Evolutionary conservation across 2,329 filamentous ascomycete genomes (phyloP).

Genomic region (Torrubiellomyces zombiae): DNA sequence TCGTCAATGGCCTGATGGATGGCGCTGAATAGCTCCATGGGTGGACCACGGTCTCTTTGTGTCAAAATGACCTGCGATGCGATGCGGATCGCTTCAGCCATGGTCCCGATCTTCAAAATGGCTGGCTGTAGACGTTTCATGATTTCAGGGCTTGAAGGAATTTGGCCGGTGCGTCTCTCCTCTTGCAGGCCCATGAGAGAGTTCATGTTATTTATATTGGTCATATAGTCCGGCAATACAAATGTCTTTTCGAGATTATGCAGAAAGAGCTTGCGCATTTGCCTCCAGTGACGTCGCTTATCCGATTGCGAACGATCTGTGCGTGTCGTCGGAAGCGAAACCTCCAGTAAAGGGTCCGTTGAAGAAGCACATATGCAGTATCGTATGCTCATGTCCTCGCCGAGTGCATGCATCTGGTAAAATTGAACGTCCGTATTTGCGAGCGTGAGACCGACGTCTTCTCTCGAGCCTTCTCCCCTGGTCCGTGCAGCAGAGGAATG

Average conservation of each 20-base stretch:
- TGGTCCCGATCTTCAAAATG: no score
- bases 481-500: no score
- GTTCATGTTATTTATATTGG: constrained; percentile 12
- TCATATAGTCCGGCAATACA: constrained; percentile 20
- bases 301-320: constrained; percentile 11
- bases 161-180: background rate
- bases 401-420: constrained; percentile 28
- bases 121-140: no score
- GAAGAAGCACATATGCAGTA: constrained; percentile 19
- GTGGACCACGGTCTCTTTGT: constrained; percentile 10
- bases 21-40: constrained; percentile 10
- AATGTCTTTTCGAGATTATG: constrained; percentile 15
- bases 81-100: no score
- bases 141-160: constrained; percentile 2
- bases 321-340: constrained; percentile 12
- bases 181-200: no score
- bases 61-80: no score
- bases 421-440: constrained; percentile 20
- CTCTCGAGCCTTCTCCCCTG: no score
- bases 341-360: constrained; percentile 8
- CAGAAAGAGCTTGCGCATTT: constrained; percentile 12
- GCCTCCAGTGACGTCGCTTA: constrained; percentile 12
- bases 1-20: constrained; percentile 11
- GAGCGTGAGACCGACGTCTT: no score
- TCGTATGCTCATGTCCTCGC: constrained; percentile 23